phyloP scores from a whole-genome alignment of 148 eudicot genomes.

The Rhododendron henanense region DNA sequence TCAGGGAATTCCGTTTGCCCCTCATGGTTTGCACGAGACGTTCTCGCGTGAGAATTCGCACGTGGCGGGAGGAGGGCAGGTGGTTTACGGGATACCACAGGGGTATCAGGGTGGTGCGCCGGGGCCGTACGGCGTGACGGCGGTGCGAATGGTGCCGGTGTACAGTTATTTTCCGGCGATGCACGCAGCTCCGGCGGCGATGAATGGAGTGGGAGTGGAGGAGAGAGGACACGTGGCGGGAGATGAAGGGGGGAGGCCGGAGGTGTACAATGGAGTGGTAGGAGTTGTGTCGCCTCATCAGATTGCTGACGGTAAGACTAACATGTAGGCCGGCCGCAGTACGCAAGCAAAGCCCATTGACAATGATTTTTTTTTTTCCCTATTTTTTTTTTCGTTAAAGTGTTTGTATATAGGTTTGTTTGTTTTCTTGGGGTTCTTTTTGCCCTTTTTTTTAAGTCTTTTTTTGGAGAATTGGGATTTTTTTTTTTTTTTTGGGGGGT shows the following conservation, averaged over 20 bases:
- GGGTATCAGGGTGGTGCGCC: slow-evolving; percentile 33
- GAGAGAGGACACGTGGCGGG: slow-evolving; percentile 4
- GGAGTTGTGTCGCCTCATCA: slow-evolving; percentile 25
- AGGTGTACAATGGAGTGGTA: slow-evolving; percentile 32
- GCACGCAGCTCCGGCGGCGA: background rate
- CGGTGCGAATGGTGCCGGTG: slow-evolving; percentile 25
- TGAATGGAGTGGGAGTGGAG: slow-evolving; percentile 20
- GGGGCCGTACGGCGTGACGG: slow-evolving; percentile 36
- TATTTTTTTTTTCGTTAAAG: background rate
- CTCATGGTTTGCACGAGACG: background rate
- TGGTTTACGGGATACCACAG: slow-evolving; percentile 40
- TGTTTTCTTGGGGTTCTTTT: background rate
- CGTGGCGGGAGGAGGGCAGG: slow-evolving; percentile 2
- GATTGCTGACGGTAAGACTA: background rate
- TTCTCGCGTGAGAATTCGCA: slow-evolving; percentile 1
- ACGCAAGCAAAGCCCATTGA: background rate
- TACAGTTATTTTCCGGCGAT: slow-evolving; percentile 19
- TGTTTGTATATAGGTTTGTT: background rate
- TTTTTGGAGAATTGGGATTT: background rate
- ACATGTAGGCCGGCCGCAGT: background rate
- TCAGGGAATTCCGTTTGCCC: slow-evolving; percentile 12
- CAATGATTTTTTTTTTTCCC: background rate
- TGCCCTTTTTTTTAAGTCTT: background rate
- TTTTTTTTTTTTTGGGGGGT: background rate
- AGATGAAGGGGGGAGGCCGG: slow-evolving; percentile 17